A percentile compares a stretch with the other conserved stretches of the same genome.
phyloP scores from a whole-genome alignment of 495 filamentous ascomycete species.

The Podospora appendiculata region DNA sequence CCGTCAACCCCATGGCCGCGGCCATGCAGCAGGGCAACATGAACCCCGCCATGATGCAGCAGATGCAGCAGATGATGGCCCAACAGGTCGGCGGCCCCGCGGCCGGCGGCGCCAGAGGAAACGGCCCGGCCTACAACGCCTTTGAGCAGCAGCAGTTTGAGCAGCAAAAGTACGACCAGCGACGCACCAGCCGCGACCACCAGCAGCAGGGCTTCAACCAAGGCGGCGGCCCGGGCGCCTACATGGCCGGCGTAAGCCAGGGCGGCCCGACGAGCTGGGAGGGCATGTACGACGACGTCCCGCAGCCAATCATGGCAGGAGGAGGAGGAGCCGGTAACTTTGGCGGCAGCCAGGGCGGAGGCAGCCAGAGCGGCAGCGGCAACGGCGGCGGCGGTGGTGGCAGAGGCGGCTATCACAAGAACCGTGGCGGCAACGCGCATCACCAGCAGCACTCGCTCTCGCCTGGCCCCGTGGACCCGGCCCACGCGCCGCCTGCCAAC shows the following conservation, averaged over 20 bases:
- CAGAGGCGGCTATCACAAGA: conserved; percentile 18
- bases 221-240: not conserved
- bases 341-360: conserved; percentile 44
- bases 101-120: conserved; percentile 19
- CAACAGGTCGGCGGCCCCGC: conserved; percentile 47
- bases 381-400: conserved; percentile 23
- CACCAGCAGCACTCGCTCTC: conserved; percentile 19
- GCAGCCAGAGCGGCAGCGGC: conserved; percentile 43
- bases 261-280: conserved; percentile 76
- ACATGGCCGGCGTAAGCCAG: conserved; percentile 9
- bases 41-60: conserved; percentile 77
- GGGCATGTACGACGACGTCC: conserved; percentile 98
- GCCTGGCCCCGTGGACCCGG: conserved; percentile 25
- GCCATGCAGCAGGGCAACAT: conserved; percentile 38
- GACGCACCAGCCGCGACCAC: conserved; percentile 27
- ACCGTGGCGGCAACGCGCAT: not conserved
- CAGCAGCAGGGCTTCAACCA: conserved; percentile 14
- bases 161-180: conserved; percentile 78
- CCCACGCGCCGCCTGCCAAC: conserved; percentile 74
- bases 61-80: conserved; percentile 83
- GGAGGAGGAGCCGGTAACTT: conserved; percentile 25
- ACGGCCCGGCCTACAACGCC: conserved; percentile 15
- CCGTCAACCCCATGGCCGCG: conserved; percentile 33
- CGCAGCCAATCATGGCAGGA: conserved; percentile 68
- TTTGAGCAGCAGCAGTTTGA: conserved; percentile 67